Evolutionary conservation across 1,139 yeast species (phyloP), one percentile per base, ranked within the genome.

Genomic region (Hansenula anomala): DNA sequence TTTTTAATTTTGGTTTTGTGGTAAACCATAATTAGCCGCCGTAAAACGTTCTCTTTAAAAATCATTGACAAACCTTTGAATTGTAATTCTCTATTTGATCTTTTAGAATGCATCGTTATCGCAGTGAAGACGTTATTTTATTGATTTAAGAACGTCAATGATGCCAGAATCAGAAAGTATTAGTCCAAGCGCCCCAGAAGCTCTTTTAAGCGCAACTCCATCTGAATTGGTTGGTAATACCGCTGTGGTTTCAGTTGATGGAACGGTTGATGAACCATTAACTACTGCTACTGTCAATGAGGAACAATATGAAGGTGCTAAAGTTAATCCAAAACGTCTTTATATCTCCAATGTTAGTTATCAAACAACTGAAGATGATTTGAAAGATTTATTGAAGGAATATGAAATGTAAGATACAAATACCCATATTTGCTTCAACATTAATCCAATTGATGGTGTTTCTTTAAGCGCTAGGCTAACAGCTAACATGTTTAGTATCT

Each of bases 301-400:
- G 5, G 27, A 18, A 6, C 25, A 19, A 10, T 36, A 36, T 3
- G 32, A 31, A 20, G 23, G 34, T 35, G 37, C 30, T 11, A 14
- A 30, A 11, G 7, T 28, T 31, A 39, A 43, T 18, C 44, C 55
- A 34, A 52, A 55, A 20, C 60, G 71, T 43, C 60, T 71, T 18
- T 73, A 72, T 51, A 64, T 78, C 42, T 73, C 76, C 41, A 77
- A 78, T 52, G 69, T 78, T 43, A 71, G 71, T 51, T 75, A 64
- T 55, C 56, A 64, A 28, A 71, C 80, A 28, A 70, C 74, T 20
- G 82, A 76, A 52, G 71, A 66, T 2, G 81, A 76, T 37, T 63
- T 78, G 40, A 59, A 56, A 37, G 67, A 62, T 18, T 66, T 69
- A 47, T 66, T 77, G 44, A 60, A 60, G 38, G 58, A 55, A 1